These are phyloP conservation scores for Avena eriantha DNA, from an alignment of 176 grass and related monocot genomes.

Conservation along the genomic window DNA sequence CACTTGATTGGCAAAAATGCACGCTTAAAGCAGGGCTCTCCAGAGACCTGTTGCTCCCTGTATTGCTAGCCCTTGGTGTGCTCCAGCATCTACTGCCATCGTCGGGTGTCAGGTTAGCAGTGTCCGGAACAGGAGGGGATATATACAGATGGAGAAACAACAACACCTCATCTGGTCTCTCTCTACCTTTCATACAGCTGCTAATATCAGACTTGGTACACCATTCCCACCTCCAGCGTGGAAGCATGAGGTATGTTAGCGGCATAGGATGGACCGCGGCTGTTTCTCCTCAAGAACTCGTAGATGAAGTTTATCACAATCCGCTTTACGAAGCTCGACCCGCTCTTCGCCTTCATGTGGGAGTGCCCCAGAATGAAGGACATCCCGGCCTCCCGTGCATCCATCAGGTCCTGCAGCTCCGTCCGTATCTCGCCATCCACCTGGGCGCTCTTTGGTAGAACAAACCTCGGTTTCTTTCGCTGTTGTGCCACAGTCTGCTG, in stretches of 20 bases:
- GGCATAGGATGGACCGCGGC: conserved; percentile 71
- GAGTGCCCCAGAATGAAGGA: conserved; percentile 94
- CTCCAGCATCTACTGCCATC: conserved; percentile 37
- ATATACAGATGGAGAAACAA: conserved; percentile 42
- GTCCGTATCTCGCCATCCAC: conserved; percentile 51
- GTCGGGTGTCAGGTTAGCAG: not conserved
- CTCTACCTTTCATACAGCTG: conserved; percentile 44
- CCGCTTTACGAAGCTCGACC: conserved; percentile 74
- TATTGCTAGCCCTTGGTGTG: conserved; percentile 25
- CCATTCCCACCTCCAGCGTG: conserved; percentile 96
- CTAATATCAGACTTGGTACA: conserved; percentile 80
- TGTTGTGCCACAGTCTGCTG: conserved; percentile 29
- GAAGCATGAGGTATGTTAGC: conserved; percentile 87
- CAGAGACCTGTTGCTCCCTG: conserved; percentile 22
- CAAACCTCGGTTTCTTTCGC: conserved; percentile 65
- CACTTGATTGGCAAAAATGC: conserved; percentile 46
- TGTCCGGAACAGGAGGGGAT: not conserved
- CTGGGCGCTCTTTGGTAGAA: conserved; percentile 71
- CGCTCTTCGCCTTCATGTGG: conserved; percentile 82
- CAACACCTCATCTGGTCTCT: conserved; percentile 8
- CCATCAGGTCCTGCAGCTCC: conserved; percentile 88
- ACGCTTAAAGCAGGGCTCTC: not conserved
- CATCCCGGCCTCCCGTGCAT: conserved; percentile 95
- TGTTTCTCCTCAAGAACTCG: conserved; percentile 92
- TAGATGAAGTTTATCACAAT: conserved; percentile 74